Conservation (phyloP, 2,329 filamentous ascomycete genomes). For the Fusarium denticulatum region DNA sequence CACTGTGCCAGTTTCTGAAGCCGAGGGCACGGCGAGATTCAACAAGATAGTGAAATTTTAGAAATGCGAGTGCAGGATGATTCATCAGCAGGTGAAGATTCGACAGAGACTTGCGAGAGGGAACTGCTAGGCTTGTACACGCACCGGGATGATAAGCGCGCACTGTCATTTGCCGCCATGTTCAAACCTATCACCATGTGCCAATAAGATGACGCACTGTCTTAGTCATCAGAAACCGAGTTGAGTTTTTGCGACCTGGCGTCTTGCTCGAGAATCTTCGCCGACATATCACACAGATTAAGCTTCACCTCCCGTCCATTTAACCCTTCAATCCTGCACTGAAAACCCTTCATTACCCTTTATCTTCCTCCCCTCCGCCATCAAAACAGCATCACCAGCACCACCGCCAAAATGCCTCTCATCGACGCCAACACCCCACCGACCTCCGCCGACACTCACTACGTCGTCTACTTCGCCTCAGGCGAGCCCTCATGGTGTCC, state of each 20-base stretch:
- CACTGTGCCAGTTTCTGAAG: neutral
- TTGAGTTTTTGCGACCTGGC: neutral
- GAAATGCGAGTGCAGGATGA: too few species aligned
- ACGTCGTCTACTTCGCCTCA: conserved; percentile 46
- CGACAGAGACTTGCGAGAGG: fast-evolving
- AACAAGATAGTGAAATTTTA: fast-evolving
- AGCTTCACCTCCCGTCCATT: neutral
- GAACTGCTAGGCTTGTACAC: fast-evolving
- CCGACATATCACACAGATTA: neutral
- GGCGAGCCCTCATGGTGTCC: conserved; percentile 46
- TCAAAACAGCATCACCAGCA: fast-evolving
- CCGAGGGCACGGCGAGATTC: fast-evolving
- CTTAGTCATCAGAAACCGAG: neutral
- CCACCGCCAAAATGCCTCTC: conserved; percentile 39
- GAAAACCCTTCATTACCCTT: too few species aligned
- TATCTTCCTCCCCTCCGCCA: neutral
- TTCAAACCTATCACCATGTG: fast-evolving
- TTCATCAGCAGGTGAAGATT: neutral
- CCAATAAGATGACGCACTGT: fast-evolving
- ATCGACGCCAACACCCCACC: conserved; percentile 41
- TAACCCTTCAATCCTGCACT: neutral
- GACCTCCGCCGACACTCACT: conserved; percentile 38
- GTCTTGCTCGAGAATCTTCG: neutral
- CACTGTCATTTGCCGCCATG: fast-evolving
- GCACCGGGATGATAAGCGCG: neutral